Evolutionary conservation across 2,329 filamentous ascomycete genomes (phyloP).

Genomic region (Chaetothyriales sp.): DNA sequence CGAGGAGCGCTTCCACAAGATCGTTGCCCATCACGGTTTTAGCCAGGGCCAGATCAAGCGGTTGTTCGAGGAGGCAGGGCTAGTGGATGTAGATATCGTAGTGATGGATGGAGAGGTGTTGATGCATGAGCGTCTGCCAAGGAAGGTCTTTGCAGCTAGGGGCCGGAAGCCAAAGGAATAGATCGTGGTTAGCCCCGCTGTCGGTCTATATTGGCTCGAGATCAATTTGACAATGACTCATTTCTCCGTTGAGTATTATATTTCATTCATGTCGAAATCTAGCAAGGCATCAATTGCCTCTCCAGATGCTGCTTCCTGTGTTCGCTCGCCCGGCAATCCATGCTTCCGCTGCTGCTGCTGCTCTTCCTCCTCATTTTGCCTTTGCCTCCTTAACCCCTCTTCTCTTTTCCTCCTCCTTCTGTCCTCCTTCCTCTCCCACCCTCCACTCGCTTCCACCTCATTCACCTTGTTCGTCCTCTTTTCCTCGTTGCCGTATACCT

Average conservation of each 20-base stretch:
- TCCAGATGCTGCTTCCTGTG: constrained; percentile 3
- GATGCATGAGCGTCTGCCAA: constrained; percentile 1
- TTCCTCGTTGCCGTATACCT: constrained; percentile 17
- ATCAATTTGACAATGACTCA: not conserved
- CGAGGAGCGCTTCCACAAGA: constrained; percentile 25
- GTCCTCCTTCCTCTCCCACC: constrained; percentile 16
- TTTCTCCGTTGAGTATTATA: not conserved
- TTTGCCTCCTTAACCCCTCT: constrained; percentile 28
- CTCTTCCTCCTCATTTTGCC: constrained; percentile 3
- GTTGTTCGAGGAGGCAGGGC: constrained; percentile 53
- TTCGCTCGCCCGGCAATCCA: constrained; percentile 5
- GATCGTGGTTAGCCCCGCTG: no score
- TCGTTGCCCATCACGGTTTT: constrained; percentile 56
- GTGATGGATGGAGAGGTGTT: constrained; percentile 11
- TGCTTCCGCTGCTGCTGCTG: constrained; percentile 5
- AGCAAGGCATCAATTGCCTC: constrained; percentile 8
- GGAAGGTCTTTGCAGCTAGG: constrained; percentile 14
- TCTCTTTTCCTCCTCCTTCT: constrained; percentile 29
- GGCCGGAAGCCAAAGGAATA: constrained; percentile 7
- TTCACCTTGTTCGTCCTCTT: constrained; percentile 25
- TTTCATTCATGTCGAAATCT: not conserved
- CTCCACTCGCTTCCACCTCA: constrained; percentile 7
- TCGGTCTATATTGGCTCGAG: no score
- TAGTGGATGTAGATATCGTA: constrained; percentile 21
- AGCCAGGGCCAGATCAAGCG: constrained; percentile 42